Evolutionary conservation across 192 early-diverging fungal genomes (phyloP).

Genomic region (Linnemannia exigua): DNA sequence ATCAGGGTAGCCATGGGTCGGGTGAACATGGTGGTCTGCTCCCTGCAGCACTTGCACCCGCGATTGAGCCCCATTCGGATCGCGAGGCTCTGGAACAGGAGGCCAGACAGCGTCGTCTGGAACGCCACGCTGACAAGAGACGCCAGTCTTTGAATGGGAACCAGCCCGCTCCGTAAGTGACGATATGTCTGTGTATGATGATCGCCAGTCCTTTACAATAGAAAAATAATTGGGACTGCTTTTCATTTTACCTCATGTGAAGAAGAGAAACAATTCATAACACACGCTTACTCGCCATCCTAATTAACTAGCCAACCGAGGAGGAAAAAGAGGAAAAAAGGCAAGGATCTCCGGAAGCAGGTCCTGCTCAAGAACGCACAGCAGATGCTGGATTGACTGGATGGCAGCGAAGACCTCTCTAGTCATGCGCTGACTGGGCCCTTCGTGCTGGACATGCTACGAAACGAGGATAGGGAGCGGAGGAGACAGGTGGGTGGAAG

Average conservation of each 20-base stretch:
- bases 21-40: conserved; percentile 27
- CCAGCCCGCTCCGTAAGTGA: conserved; percentile 46
- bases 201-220: too few relatives aligned
- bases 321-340: conserved; percentile 56
- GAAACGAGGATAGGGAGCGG: conserved; percentile 21
- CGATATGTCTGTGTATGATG: too few relatives aligned
- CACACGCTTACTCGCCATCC: neutral
- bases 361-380: conserved; percentile 56
- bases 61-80: conserved; percentile 33
- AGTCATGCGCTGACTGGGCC: neutral
- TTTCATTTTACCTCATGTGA: neutral
- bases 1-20: neutral
- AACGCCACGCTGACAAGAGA: conserved; percentile 49
- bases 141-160: conserved; percentile 41
- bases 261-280: neutral
- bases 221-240: neutral
- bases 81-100: conserved; percentile 47
- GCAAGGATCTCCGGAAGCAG: conserved; percentile 51
- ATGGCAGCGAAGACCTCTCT: conserved; percentile 20
- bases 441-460: neutral
- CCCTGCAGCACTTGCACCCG: conserved; percentile 28
- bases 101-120: conserved; percentile 44
- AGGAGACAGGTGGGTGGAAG: neutral
- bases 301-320: conserved; percentile 23
- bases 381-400: conserved; percentile 43